Percentiles rank a stretch among this genome's conserved stretches.
phyloP scores from a whole-genome alignment of 768 basidiomycete genomes.

The Leccinellum luteum region DNA sequence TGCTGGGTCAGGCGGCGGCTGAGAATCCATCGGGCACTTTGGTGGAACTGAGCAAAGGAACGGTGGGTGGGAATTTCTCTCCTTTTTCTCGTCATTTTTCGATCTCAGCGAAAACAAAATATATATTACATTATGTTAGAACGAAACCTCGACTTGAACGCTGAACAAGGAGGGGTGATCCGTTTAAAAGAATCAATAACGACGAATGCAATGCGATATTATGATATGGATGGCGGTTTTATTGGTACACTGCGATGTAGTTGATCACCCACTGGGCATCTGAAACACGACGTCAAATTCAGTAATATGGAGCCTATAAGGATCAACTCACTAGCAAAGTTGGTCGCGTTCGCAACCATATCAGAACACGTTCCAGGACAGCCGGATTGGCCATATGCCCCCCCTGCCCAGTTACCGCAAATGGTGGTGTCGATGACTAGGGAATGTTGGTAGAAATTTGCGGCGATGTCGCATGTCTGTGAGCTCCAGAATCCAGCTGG shows the following conservation, averaged over 20 bases:
- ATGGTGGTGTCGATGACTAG: constrained; percentile 42
- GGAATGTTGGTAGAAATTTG: constrained; percentile 52
- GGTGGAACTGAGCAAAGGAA: constrained; percentile 29
- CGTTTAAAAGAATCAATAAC: neutral
- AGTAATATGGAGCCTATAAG: neutral
- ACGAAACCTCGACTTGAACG: constrained; percentile 6
- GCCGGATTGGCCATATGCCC: constrained; percentile 27
- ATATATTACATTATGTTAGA: neutral
- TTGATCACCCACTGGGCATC: constrained; percentile 58
- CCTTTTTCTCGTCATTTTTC: constrained; percentile 27
- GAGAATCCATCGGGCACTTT: constrained; percentile 33
- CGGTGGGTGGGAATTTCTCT: constrained; percentile 28
- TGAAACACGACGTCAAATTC: constrained; percentile 22
- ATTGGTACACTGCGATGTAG: constrained; percentile 53
- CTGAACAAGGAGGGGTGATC: constrained; percentile 4
- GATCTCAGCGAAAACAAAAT: constrained; percentile 7
- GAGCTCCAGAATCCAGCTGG: constrained; percentile 54
- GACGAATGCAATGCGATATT: neutral
- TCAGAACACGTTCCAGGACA: constrained; percentile 44
- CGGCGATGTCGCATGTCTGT: constrained; percentile 43
- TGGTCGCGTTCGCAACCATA: constrained; percentile 52
- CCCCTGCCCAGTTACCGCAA: constrained; percentile 32
- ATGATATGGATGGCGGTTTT: neutral
- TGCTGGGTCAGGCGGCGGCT: constrained; percentile 33
- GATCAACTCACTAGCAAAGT: constrained; percentile 43